Conservation (phyloP, 768 basidiomycete genomes). For the Suillus sp. region DNA sequence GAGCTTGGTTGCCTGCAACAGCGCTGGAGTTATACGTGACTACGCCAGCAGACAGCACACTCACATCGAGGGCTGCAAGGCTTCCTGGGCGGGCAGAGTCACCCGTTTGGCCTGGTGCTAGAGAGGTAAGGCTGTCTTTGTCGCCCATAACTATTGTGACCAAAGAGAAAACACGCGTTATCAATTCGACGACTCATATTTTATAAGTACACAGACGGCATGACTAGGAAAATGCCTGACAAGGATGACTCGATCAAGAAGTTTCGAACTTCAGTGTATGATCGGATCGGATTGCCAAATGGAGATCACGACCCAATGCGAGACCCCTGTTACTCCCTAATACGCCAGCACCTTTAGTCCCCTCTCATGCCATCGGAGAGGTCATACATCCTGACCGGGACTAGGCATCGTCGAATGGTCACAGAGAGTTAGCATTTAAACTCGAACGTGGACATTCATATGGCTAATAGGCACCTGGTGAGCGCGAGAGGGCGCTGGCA, state of each 20-base stretch:
- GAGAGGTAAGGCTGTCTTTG: not conserved
- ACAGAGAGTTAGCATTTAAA: not conserved
- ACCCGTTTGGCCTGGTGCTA: not conserved
- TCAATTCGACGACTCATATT: not conserved
- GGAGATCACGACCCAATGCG: not conserved
- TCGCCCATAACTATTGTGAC: not conserved
- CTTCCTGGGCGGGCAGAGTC: not conserved
- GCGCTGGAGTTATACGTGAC: not conserved
- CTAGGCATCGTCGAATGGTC: not conserved
- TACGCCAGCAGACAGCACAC: conserved; percentile 7
- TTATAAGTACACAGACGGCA: not conserved
- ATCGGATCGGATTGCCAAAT: not conserved
- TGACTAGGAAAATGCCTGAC: not conserved
- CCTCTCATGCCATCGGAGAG: not conserved
- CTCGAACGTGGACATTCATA: not conserved
- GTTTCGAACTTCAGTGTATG: not conserved
- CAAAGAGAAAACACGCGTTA: not conserved
- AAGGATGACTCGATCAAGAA: not conserved
- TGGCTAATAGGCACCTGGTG: not conserved
- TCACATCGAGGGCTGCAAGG: conserved; percentile 22
- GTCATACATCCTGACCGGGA: not conserved
- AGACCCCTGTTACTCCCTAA: not conserved
- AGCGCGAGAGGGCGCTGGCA: not conserved
- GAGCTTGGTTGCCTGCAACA: conserved; percentile 56
- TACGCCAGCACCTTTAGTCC: not conserved